Evolutionary conservation across 2,329 filamentous ascomycete genomes (phyloP), one percentile per base, ranked within the genome.

Genomic region (Calonectria pseudoreteaudii): DNA sequence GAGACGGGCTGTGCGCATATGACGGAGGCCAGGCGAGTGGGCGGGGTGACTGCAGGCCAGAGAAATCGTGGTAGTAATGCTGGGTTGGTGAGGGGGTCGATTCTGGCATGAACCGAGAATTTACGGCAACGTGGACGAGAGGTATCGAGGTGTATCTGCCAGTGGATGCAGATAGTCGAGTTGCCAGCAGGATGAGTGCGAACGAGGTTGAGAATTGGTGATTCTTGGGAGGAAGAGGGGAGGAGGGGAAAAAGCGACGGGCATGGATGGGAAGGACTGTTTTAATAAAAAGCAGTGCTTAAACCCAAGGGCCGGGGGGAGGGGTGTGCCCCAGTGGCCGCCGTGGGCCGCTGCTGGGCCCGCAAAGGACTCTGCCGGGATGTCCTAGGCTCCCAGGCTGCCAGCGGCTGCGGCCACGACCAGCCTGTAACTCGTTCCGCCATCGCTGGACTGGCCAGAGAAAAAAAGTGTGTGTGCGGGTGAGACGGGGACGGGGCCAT

Each of bases 241-340:
- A 78, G 76, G 78, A 78, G 77, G 79, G 78, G 66, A 75, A 75
- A 73, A 44, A 76, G 62, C 71, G 60, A 73, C 62, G 76, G 74
- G 73, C 74, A 78, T 80, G 76, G 79, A 77, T 78, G 77, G 76
- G 79, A 79, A 81, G 77, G 77, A 76, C 79, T 79, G 79, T 81
- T 81, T 81, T 77, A 81, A 80, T 81, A 78, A 81, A 81, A 80
- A 62, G 64, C 76, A 75, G 75, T 79, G 76, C 78, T 75, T 79
- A 68, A 79, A 77, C 73, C 75, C 76, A 80, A 75, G 77, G 75
- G 72, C 75, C 68, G 60, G 76, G 76, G 77, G 71, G 64, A 53
- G 71, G 66, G 75, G 71, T 76, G 70, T 72, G 70, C 58, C 70
- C 70, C 71, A 70, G 71, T 70, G 67, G 62, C 69, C 60, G 62